A percentile compares a stretch with the other conserved stretches of the same genome.
Evolutionary conservation across 495 filamentous ascomycete species (phyloP).

Genomic region (Hypoxylon lenormandii): DNA sequence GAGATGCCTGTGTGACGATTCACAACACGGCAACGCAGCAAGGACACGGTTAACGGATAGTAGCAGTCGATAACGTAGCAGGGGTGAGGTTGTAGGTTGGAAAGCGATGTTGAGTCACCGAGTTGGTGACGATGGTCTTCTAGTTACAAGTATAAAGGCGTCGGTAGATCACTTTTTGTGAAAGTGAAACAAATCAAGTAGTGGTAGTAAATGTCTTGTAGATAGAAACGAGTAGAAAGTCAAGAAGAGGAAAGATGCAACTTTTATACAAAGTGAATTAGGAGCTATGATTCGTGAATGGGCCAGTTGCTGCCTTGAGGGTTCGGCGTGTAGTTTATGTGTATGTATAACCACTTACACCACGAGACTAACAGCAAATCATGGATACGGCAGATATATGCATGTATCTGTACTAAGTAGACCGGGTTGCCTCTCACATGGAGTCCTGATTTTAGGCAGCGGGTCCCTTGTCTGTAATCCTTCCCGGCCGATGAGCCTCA

Average conservation of each 20-base stretch:
- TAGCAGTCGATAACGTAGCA: slow-evolving; percentile 4
- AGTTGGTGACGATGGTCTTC: not conserved
- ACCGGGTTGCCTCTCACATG: slow-evolving; percentile 48
- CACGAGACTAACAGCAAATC: slow-evolving; percentile 35
- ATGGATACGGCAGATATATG: slow-evolving; percentile 38
- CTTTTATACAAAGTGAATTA: slow-evolving; percentile 31
- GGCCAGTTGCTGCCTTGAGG: slow-evolving; percentile 37
- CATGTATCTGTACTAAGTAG: slow-evolving; percentile 38
- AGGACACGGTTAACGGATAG: slow-evolving; percentile 11
- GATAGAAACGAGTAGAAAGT: slow-evolving; percentile 13
- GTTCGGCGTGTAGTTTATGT: slow-evolving; percentile 24
- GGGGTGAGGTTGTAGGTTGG: slow-evolving; percentile 10
- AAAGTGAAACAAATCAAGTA: slow-evolving; percentile 10
- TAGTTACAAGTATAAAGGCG: slow-evolving; percentile 11
- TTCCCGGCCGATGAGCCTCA: slow-evolving; percentile 50
- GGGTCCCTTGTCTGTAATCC: slow-evolving; percentile 36
- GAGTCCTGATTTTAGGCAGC: slow-evolving; percentile 53
- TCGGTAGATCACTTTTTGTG: slow-evolving; percentile 1
- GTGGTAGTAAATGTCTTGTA: slow-evolving; percentile 10
- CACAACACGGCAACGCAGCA: slow-evolving; percentile 8
- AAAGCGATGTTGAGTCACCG: slow-evolving; percentile 13
- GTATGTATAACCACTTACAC: slow-evolving; percentile 45
- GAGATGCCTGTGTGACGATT: slow-evolving; percentile 17
- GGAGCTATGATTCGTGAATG: slow-evolving; percentile 39
- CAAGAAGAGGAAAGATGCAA: slow-evolving; percentile 19